Evolutionary conservation across 2,329 filamentous ascomycete genomes (phyloP).

Genomic region (Dactylellina drechsleri): DNA sequence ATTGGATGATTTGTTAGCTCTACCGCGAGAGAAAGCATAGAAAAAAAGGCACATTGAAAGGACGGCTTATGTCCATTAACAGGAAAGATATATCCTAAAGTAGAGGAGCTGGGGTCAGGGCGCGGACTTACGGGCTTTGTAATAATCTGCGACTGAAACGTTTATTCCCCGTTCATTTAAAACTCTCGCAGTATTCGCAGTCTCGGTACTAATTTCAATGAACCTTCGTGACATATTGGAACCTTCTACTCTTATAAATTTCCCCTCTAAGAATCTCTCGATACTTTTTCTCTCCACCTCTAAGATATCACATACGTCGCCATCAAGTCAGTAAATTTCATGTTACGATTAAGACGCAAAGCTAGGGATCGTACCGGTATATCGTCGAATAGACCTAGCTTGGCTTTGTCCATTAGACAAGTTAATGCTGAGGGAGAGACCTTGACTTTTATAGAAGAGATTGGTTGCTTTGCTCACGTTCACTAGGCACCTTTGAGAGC

Average conservation of each 20-base stretch:
- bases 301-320: neutral
- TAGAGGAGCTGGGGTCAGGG: too few species aligned
- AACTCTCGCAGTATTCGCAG: neutral
- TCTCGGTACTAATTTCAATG: neutral
- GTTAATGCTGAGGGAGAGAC: neutral
- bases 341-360: neutral
- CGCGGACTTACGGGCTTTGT: neutral
- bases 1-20: too few species aligned
- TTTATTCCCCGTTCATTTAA: neutral
- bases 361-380: conserved; percentile 9
- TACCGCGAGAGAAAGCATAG: too few species aligned
- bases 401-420: neutral
- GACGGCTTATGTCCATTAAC: too few species aligned
- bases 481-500: conserved; percentile 69
- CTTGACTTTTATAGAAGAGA: conserved; percentile 68
- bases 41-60: too few species aligned
- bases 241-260: neutral
- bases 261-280: conserved; percentile 3
- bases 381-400: neutral
- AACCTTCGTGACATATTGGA: neutral
- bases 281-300: neutral
- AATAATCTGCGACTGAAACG: neutral
- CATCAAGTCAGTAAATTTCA: neutral
- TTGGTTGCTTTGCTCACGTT: conserved; percentile 72
- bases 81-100: too few species aligned